These are phyloP conservation scores for Saccharomycopsis crataegensis DNA, from an alignment of 1,139 yeast genomes.

Conservation along the genomic window DNA sequence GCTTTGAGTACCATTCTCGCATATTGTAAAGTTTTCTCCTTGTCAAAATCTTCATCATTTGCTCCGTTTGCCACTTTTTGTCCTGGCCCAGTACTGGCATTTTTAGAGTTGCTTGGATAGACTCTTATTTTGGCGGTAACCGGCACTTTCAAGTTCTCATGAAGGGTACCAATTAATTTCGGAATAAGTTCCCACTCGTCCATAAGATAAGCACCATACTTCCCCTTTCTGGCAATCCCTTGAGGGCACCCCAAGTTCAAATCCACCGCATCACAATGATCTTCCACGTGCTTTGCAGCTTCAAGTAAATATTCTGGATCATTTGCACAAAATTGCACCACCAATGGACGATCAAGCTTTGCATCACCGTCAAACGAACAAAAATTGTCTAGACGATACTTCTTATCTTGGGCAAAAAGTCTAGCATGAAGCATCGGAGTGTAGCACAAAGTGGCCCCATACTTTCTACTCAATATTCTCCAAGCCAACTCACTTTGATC, in stretches of 20 bases:
- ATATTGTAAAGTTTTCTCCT: constrained; percentile 75
- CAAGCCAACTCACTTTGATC: constrained; percentile 96
- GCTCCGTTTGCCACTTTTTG: constrained; percentile 8
- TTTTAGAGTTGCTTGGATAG: constrained; percentile 47
- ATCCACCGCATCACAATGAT: constrained; percentile 91
- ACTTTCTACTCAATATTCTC: constrained; percentile 77
- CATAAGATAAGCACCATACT: constrained; percentile 93
- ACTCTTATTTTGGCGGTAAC: constrained; percentile 95
- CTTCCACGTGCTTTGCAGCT: constrained; percentile 77
- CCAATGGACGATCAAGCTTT: constrained; percentile 64
- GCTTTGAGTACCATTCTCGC: constrained; percentile 90
- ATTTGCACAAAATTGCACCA: constrained; percentile 95
- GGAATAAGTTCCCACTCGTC: constrained; percentile 91
- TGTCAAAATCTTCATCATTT: constrained; percentile 21
- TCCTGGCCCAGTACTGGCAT: constrained; percentile 1
- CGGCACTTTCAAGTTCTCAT: constrained; percentile 68
- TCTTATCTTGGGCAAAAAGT: constrained; percentile 75
- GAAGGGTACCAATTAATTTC: constrained; percentile 62
- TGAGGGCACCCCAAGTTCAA: constrained; percentile 96
- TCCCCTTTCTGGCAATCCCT: constrained; percentile 91
- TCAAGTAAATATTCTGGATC: constrained; percentile 76
- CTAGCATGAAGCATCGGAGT: constrained; percentile 97
- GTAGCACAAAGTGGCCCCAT: constrained; percentile 91
- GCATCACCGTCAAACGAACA: constrained; percentile 65
- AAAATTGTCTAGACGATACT: constrained; percentile 76